phyloP scores from a whole-genome alignment of 371 early-diverging fungal genomes.

The Rhizopus stolonifer region DNA sequence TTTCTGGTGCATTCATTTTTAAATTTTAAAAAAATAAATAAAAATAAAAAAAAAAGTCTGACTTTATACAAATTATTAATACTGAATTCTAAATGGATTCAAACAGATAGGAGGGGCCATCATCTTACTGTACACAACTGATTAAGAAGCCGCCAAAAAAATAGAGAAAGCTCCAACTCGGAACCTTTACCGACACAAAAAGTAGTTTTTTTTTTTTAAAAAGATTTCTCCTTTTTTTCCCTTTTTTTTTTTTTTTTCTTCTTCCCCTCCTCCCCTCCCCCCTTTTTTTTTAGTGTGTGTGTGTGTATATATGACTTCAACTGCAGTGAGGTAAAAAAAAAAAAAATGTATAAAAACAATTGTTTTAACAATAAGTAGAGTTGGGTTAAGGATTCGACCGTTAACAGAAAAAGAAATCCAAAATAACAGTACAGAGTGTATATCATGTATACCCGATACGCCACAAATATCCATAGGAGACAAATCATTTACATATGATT shows the following conservation, averaged over 20 bases:
- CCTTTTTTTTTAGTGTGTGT: constrained; percentile 1
- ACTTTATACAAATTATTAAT: too few relatives aligned
- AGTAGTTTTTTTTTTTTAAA: not conserved
- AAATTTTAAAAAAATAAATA: too few relatives aligned
- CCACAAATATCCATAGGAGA: constrained; percentile 71
- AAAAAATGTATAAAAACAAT: not conserved
- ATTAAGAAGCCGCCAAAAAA: too few relatives aligned
- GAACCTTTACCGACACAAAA: constrained; percentile 2
- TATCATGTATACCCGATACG: constrained; percentile 67
- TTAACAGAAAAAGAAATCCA: constrained; percentile 75
- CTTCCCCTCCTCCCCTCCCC: not conserved
- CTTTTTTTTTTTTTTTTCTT: constrained; percentile 6
- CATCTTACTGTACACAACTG: too few relatives aligned
- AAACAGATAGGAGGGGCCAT: too few relatives aligned
- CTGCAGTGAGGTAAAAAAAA: constrained; percentile 36
- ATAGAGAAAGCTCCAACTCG: not conserved
- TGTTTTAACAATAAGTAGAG: constrained; percentile 42
- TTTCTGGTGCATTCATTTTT: constrained; percentile 12
- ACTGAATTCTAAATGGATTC: too few relatives aligned
- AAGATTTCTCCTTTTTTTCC: not conserved
- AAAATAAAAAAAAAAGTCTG: too few relatives aligned
- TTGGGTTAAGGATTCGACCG: constrained; percentile 83
- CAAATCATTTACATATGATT: constrained; percentile 86
- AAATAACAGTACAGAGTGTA: constrained; percentile 70
- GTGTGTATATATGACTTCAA: constrained; percentile 28